Conservation (phyloP, 2,329 filamentous ascomycete genomes). For the Colletotrichum kahawae region DNA sequence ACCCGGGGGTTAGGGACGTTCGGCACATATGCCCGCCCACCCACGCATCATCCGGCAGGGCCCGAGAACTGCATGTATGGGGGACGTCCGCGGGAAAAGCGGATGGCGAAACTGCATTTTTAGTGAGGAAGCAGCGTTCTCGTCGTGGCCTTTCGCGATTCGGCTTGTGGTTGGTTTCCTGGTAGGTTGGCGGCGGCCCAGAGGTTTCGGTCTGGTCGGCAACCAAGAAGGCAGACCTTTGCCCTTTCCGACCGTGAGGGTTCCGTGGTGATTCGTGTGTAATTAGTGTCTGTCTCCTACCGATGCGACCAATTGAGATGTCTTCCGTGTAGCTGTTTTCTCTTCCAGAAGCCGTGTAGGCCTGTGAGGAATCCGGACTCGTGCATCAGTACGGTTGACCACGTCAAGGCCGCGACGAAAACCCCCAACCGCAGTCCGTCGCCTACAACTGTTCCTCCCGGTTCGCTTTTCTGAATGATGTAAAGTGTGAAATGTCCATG, state of each 20-base stretch:
- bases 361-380: neutral
- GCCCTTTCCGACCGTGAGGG: too few species aligned
- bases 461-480: too few species aligned
- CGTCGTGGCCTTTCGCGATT: neutral
- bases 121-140: neutral
- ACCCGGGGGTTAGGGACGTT: neutral
- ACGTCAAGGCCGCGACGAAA: neutral
- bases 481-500: too few species aligned
- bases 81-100: neutral
- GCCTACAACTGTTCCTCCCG: too few species aligned
- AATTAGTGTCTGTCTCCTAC: too few species aligned
- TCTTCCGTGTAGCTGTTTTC: too few species aligned
- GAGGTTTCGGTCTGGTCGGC: neutral
- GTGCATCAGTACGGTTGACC: fast-evolving
- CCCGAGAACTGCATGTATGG: neutral
- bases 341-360: fast-evolving
- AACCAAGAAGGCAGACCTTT: fast-evolving
- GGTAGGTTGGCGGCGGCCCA: neutral
- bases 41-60: neutral
- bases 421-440: neutral
- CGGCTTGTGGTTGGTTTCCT: fast-evolving
- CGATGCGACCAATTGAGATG: neutral
- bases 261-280: too few species aligned
- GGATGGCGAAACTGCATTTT: neutral
- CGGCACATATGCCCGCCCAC: neutral